Percentiles rank a stretch among this genome's conserved stretches.
These are phyloP conservation scores for Salix brachista DNA, from an alignment of 345 rosid genomes.

Conservation along the genomic window DNA sequence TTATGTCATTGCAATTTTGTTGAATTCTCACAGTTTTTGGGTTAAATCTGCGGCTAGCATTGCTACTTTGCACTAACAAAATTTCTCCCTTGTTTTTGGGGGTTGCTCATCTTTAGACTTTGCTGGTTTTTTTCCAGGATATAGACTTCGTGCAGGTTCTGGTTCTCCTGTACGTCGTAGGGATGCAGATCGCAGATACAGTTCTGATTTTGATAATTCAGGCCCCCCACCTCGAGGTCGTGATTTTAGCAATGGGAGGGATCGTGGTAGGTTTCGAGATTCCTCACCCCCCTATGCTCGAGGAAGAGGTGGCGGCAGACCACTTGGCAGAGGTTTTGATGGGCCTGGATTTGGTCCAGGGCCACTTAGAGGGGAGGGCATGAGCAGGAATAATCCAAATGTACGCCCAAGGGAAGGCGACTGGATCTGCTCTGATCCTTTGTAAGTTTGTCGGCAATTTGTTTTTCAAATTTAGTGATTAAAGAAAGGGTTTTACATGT, in stretches of 20 bases:
- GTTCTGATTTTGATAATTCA: conserved; percentile 57
- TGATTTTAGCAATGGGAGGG: conserved; percentile 55
- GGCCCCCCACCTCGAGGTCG: conserved; percentile 45
- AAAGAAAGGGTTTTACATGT: neutral
- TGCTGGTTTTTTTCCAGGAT: conserved; percentile 53
- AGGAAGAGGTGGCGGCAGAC: conserved; percentile 65
- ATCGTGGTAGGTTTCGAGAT: conserved; percentile 62
- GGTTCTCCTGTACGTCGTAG: conserved; percentile 62
- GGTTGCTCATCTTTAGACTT: conserved; percentile 31
- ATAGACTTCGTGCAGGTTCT: conserved; percentile 73
- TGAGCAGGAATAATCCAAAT: conserved; percentile 56
- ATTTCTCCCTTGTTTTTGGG: conserved; percentile 12
- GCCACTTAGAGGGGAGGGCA: conserved; percentile 44
- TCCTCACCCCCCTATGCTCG: conserved; percentile 58
- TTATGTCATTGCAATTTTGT: conserved; percentile 29
- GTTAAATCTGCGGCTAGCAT: conserved; percentile 10
- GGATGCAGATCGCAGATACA: conserved; percentile 52
- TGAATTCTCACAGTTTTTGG: conserved; percentile 24
- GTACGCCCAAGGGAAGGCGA: conserved; percentile 94
- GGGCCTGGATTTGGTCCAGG: conserved; percentile 61
- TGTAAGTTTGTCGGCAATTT: conserved; percentile 38
- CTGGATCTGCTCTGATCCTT: conserved; percentile 68
- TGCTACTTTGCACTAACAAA: conserved; percentile 15
- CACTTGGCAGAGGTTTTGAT: conserved; percentile 55
- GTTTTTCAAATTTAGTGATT: neutral